Conservation (phyloP, 148 eudicot species). For the Dianthus caryophyllus region DNA sequence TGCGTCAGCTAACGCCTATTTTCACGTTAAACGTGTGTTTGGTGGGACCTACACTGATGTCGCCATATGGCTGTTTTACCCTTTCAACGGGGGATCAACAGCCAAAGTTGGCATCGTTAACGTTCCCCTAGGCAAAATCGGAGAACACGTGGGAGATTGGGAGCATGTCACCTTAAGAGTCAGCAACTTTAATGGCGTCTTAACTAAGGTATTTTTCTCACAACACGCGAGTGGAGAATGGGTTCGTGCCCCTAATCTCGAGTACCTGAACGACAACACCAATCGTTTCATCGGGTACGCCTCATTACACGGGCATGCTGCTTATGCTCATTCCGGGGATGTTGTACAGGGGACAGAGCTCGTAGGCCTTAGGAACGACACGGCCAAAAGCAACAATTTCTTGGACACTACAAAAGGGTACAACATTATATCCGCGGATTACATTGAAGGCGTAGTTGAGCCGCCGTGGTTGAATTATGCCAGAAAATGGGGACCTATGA, state of each 20-base stretch:
- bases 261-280: slow-evolving; percentile 24
- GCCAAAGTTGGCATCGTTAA: slow-evolving; percentile 29
- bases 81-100: slow-evolving; percentile 34
- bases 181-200: slow-evolving; percentile 36
- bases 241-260: slow-evolving; percentile 28
- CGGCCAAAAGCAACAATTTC: slow-evolving; percentile 18
- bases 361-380: slow-evolving; percentile 32
- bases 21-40: slow-evolving; percentile 37
- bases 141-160: slow-evolving; percentile 44
- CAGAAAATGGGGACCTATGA: slow-evolving; percentile 39
- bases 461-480: slow-evolving; percentile 36
- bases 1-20: slow-evolving; percentile 18
- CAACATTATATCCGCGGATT: slow-evolving; percentile 31
- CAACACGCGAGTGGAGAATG: slow-evolving; percentile 36
- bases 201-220: slow-evolving; percentile 30
- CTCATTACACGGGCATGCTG: slow-evolving; percentile 39
- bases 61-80: slow-evolving; percentile 37
- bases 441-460: slow-evolving; percentile 23
- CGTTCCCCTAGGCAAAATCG: slow-evolving; percentile 31
- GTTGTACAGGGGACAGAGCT: slow-evolving; percentile 22
- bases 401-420: slow-evolving; percentile 24
- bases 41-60: slow-evolving; percentile 40
- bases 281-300: slow-evolving; percentile 30
- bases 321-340: slow-evolving; percentile 26
- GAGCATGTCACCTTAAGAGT: slow-evolving; percentile 41